Base-by-base conservation (phyloP, 768 basidiomycete genomes). In the Infundibulicybe gibba region DNA sequence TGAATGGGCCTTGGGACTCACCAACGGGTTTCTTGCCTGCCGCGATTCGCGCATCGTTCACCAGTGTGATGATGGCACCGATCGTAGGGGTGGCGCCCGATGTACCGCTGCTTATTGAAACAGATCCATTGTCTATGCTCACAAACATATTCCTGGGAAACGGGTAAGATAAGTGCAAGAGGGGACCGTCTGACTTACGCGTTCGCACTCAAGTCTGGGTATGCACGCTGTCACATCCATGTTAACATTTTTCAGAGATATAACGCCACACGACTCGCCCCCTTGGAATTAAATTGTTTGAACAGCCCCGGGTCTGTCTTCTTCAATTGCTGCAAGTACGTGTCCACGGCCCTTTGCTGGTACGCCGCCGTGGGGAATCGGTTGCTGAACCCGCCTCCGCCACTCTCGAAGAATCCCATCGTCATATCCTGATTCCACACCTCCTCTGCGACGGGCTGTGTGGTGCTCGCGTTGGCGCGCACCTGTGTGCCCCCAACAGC, bases 401-500 rank as follows among this genome's bases (percentile, higher is more conserved):
- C 59, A 5, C 63, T 67, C 62, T 69, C 52, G 45, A 62, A 64
- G 51, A 61, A 55, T 0, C 65, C 66, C 48, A 62, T 62, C 19
- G 61, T 61, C 16, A 57, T 35, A 16, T 60, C 56, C 35, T 58
- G 49, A 21, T 60, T 63, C 57, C 62, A 63, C n/a, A 64, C 63
- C 33, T 61, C 62, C 47, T 66, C 62, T 19, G 56, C 53, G 39
- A 61, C 49, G 11, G 53, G 54, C 37, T 42, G 55, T 6, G 35
- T 10, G 13, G 63, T 63, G 5, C 61, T 66, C 2, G 57, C 43
- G 31, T 63, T 63, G 3, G 65, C 60, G 16, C 68, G 67, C 19
- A 76, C 55, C 51, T 70, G 71, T 1, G 75, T 76, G 21, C 70
- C 75, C 10, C 76, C 75, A 12, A 78, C 69, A 2, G 67, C 60